phyloP scores from a whole-genome alignment of 192 early-diverging fungal species.

The Podochytrium sp. region DNA sequence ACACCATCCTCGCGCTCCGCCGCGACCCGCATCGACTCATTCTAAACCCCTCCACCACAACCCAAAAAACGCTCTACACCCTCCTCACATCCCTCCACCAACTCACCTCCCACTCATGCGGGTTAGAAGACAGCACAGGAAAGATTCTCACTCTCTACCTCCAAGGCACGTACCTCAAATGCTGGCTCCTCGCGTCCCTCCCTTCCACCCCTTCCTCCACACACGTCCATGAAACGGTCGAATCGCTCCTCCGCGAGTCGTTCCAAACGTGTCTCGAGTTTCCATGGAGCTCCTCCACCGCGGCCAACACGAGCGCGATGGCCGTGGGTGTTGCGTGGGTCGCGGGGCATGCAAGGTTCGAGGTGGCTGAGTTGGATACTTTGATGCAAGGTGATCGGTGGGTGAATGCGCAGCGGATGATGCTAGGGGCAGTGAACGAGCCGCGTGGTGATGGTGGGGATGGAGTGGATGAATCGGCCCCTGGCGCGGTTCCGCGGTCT shows the following conservation, averaged over 20 bases:
- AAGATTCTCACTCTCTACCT: background rate
- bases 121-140: conserved; percentile 11
- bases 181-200: background rate
- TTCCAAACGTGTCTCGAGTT: conserved; percentile 14
- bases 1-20: conserved; percentile 19
- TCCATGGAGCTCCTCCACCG: background rate
- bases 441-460: background rate
- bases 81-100: background rate
- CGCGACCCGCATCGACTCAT: conserved; percentile 15
- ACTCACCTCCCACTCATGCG: background rate
- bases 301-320: background rate
- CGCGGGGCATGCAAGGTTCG: conserved; percentile 17
- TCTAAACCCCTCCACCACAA: background rate
- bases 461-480: background rate
- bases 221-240: background rate
- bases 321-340: conserved; percentile 5
- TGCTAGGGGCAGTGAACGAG: background rate
- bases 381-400: background rate
- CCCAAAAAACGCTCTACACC: too few species aligned
- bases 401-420: background rate
- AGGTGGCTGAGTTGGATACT: conserved; percentile 18
- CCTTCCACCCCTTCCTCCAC: too few species aligned
- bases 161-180: conserved; percentile 5
- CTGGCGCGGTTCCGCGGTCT: background rate
- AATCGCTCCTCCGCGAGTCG: background rate